Base-by-base conservation (phyloP, 2,329 filamentous ascomycete genomes). In the Pseudomassariella vexata region DNA sequence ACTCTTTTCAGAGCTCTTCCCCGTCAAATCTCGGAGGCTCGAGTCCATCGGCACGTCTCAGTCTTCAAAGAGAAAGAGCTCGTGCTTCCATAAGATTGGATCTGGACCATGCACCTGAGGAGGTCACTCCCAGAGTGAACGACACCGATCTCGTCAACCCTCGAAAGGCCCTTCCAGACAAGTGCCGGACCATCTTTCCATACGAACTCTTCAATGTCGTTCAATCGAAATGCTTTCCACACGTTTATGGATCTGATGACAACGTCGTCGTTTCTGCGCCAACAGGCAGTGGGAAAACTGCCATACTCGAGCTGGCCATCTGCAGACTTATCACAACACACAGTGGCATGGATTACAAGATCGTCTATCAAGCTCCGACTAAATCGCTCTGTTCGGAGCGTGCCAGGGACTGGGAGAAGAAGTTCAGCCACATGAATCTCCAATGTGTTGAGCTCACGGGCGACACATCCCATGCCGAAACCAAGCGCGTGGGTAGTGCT, bases 261-360 rank as follows among this genome's bases (percentile, higher is more conserved):
- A 94, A 94, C 41, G 66, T 92, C 10, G 83, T 92, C 1, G 66
- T 94, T 10, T 81, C 85, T 1, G 82, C 86, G 6, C 86, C 87
- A 0, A 94, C 86, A 0, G 85, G 86, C 7, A 89, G 85, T 53
- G 86, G 87, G 3, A 94, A 94, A 55, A 94, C 86, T 1, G 84
- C 70, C 1, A 69, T 92, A 8, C 70, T 94, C 41, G 87, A 94
- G 55, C 66, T 94, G 27, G 85, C 85, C 4, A 84, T 94, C 21
- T 90, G 85, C 56, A 78, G 76, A 36, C 65, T 89, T 3, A 65
- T 84, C 17, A 67, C 69, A 21, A 65, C 60, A 5, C 65, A 71
- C 28, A 54, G 66, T 55, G 48, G 73, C 58, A 47, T 76, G 59
- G 51, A 79, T 28, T 88, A 81, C 67, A 94, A 94, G 53, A 77